A percentile compares a stretch with the other conserved stretches of the same genome.
These are phyloP conservation scores for Chaetothyriales sp. DNA, from an alignment of 2,329 filamentous ascomycete species.

Conservation along the genomic window DNA sequence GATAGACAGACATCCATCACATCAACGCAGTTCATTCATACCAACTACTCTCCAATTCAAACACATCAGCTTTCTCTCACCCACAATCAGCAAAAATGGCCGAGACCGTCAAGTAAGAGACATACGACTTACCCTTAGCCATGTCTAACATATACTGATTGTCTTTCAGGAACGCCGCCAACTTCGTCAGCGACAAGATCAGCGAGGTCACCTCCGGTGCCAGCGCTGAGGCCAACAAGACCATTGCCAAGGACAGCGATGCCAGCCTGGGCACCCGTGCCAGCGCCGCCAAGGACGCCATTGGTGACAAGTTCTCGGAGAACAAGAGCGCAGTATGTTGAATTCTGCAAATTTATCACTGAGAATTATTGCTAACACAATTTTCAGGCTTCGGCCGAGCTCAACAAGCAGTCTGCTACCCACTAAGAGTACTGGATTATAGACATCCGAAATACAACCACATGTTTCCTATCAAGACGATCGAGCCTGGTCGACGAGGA, in stretches of 20 bases:
- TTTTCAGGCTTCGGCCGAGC: slow-evolving; percentile 14
- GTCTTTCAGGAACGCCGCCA: slow-evolving; percentile 16
- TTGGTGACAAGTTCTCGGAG: slow-evolving; percentile 40
- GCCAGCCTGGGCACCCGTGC: slow-evolving; percentile 38
- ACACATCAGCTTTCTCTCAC: background rate
- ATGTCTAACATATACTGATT: background rate
- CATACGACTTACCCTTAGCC: no score
- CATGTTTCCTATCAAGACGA: background rate
- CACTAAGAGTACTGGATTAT: slow-evolving; percentile 11
- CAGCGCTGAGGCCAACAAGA: slow-evolving; percentile 57
- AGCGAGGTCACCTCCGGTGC: slow-evolving; percentile 41
- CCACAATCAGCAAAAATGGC: background rate
- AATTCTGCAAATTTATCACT: no score
- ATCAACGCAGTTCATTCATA: background rate
- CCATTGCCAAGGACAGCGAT: slow-evolving; percentile 47
- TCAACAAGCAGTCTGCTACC: slow-evolving; percentile 16
- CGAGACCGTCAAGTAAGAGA: background rate
- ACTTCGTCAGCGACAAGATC: slow-evolving; percentile 51
- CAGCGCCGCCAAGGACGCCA: slow-evolving; percentile 37
- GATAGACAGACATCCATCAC: background rate
- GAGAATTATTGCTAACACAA: no score
- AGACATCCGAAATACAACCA: background rate
- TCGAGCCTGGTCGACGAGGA: no score
- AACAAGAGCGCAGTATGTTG: slow-evolving; percentile 30
- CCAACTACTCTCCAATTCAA: background rate